These are phyloP conservation scores for Fraxinus baroniana DNA, from an alignment of 305 asterid genomes.

Conservation along the genomic window DNA sequence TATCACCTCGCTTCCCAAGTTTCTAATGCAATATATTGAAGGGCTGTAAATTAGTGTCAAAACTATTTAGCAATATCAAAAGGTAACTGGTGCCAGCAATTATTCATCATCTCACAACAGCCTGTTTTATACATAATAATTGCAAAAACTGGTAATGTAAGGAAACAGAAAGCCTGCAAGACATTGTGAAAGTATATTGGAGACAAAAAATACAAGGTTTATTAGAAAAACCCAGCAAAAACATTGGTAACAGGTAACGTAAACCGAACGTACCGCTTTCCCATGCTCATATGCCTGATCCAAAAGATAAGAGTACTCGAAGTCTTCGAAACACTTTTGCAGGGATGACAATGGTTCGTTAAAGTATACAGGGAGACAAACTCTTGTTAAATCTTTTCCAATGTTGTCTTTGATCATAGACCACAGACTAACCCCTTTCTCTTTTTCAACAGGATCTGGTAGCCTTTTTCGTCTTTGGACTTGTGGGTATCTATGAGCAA, in stretches of 20 bases:
- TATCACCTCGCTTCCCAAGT: background rate
- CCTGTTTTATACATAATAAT: background rate
- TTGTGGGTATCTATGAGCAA: slow-evolving; percentile 30
- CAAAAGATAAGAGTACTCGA: slow-evolving; percentile 88
- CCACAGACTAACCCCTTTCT: slow-evolving; percentile 90
- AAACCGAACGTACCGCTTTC: slow-evolving; percentile 62
- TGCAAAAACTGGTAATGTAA: background rate
- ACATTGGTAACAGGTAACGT: background rate
- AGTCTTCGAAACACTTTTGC: slow-evolving; percentile 88
- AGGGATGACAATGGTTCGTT: slow-evolving; percentile 90
- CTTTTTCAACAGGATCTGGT: slow-evolving; percentile 93
- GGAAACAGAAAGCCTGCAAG: background rate
- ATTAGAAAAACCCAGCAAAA: background rate
- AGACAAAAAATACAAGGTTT: background rate
- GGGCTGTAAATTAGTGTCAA: background rate
- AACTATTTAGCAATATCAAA: background rate
- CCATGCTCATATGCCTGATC: slow-evolving; percentile 91
- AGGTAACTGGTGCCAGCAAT: background rate
- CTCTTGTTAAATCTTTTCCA: slow-evolving; percentile 92
- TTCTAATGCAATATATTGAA: background rate
- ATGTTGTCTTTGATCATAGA: slow-evolving; percentile 94
- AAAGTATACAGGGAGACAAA: slow-evolving; percentile 91
- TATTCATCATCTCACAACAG: background rate
- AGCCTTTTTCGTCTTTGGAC: slow-evolving; percentile 70
- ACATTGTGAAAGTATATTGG: background rate